Evolutionary conservation across 2,329 filamentous ascomycete species (phyloP).

Genomic region (Lanzia echinophila): DNA sequence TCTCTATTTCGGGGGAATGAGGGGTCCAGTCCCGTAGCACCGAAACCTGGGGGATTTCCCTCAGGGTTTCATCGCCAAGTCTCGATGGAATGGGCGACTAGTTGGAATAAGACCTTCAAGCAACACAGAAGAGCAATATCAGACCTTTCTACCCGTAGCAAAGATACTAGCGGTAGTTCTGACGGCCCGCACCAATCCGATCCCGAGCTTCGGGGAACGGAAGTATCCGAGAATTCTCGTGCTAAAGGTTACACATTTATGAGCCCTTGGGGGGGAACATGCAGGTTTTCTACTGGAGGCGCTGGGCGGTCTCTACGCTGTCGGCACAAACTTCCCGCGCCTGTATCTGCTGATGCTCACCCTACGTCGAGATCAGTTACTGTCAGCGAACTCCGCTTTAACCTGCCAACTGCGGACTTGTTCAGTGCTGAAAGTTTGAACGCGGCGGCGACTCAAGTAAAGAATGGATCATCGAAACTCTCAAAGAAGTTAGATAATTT

Average conservation of each 20-base stretch:
- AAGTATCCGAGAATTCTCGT: slow-evolving; percentile 12
- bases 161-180: slow-evolving; percentile 16
- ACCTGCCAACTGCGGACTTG: slow-evolving; percentile 59
- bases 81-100: slow-evolving; percentile 40
- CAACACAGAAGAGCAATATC: slow-evolving; percentile 24
- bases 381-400: slow-evolving; percentile 85
- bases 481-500: slow-evolving; percentile 15
- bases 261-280: slow-evolving; percentile 82
- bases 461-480: slow-evolving; percentile 3
- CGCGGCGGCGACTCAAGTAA: slow-evolving; percentile 3
- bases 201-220: not conserved
- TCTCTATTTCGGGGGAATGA: slow-evolving; percentile 1
- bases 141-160: slow-evolving; percentile 16
- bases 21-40: not conserved
- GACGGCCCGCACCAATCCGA: slow-evolving; percentile 1
- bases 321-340: slow-evolving; percentile 59
- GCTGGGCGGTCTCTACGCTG: slow-evolving; percentile 70
- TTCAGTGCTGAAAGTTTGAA: slow-evolving; percentile 28
- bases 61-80: slow-evolving; percentile 45
- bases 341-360: slow-evolving; percentile 20
- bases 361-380: slow-evolving; percentile 14
- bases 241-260: slow-evolving; percentile 64
- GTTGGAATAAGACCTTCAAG: slow-evolving; percentile 22
- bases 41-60: slow-evolving; percentile 3
- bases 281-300: slow-evolving; percentile 75